Evolutionary conservation across 306 rosid genomes (phyloP).

Genomic region (Begonia peltatifolia): DNA sequence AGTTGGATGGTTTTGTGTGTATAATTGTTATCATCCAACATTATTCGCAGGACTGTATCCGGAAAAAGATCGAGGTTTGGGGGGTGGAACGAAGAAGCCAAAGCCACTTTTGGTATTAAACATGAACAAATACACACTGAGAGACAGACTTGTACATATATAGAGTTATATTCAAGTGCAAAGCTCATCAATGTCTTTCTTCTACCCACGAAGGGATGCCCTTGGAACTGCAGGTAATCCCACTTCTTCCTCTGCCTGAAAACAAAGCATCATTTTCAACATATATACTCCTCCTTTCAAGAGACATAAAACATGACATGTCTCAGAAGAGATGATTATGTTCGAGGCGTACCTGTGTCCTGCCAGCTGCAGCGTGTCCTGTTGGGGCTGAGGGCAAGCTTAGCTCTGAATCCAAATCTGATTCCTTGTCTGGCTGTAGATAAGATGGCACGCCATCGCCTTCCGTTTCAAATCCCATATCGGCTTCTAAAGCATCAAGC

Average conservation of each 20-base stretch:
- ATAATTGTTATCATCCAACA: too few relatives aligned
- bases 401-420: constrained; percentile 28
- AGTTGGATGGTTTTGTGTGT: too few relatives aligned
- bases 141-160: too few relatives aligned
- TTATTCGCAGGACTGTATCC: too few relatives aligned
- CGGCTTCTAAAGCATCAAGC: constrained; percentile 84
- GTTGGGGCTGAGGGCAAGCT: constrained; percentile 83
- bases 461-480: constrained; percentile 84
- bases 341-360: constrained; percentile 32
- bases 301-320: background rate
- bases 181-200: background rate
- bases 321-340: background rate
- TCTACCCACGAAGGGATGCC: constrained; percentile 61
- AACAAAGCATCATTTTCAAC: background rate
- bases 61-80: too few relatives aligned
- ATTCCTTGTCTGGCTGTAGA: constrained; percentile 88
- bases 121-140: too few relatives aligned
- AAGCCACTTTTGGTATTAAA: too few relatives aligned
- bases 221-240: constrained; percentile 94
- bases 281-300: background rate
- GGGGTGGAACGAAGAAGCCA: too few relatives aligned
- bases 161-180: too few relatives aligned
- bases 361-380: constrained; percentile 60
- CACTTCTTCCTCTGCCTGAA: constrained; percentile 69
- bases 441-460: constrained; percentile 86